A percentile compares a stretch with the other conserved stretches of the same genome.
Conservation (phyloP, 495 filamentous ascomycete species). For the Lepraria neglecta region DNA sequence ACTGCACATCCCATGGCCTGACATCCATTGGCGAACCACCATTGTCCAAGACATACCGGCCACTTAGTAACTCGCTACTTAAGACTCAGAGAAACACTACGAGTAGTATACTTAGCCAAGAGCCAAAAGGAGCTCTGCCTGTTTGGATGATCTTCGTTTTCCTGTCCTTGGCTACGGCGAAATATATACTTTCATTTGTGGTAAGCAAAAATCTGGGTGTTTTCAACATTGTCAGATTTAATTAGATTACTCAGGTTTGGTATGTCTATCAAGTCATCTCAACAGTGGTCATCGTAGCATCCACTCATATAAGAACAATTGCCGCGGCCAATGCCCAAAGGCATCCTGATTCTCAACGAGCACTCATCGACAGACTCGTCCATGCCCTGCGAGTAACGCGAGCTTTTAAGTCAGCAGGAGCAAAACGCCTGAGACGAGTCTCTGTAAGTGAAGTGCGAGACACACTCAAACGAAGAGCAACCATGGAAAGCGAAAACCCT, state of each 20-base stretch:
- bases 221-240: not conserved
- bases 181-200: conserved; percentile 22
- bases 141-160: conserved; percentile 27
- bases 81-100: conserved; percentile 7
- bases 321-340: conserved; percentile 21
- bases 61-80: conserved; percentile 7
- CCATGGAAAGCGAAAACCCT: not conserved
- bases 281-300: conserved; percentile 22
- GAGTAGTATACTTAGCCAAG: not conserved
- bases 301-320: conserved; percentile 15
- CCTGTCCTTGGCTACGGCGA: conserved; percentile 17
- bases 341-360: conserved; percentile 21
- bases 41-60: conserved; percentile 14
- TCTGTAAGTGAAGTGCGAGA: conserved; percentile 20
- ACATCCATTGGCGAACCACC: conserved; percentile 26
- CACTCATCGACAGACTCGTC: conserved; percentile 15
- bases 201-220: conserved; percentile 7
- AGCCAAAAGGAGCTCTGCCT: conserved; percentile 21
- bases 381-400: conserved; percentile 14
- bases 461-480: conserved; percentile 20
- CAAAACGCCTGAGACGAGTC: conserved; percentile 12
- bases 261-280: conserved; percentile 26
- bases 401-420: conserved; percentile 15
- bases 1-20: conserved; percentile 26
- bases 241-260: conserved; percentile 13